Percentiles rank a stretch among this genome's conserved stretches.
Conservation (phyloP, 2,329 filamentous ascomycete genomes). For the Thielaviopsis ethacetica region DNA sequence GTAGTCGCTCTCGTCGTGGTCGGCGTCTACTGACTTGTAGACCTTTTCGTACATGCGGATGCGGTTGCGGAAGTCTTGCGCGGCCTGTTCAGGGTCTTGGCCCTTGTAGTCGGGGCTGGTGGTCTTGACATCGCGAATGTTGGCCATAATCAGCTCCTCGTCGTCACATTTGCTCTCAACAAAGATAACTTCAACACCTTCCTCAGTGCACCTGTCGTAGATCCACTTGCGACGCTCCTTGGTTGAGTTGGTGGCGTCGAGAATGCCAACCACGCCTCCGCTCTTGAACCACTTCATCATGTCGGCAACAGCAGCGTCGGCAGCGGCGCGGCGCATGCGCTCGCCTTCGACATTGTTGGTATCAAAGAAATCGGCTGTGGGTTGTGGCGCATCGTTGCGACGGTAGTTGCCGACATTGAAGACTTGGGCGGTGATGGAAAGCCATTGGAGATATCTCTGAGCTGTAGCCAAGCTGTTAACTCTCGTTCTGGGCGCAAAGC, state of each 20-base stretch:
- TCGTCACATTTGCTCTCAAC: conserved; percentile 96
- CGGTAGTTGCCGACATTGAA: conserved; percentile 98
- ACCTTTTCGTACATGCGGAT: conserved; percentile 97
- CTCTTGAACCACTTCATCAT: conserved; percentile 86
- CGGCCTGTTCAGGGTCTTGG: conserved; percentile 83
- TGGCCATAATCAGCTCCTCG: conserved; percentile 92
- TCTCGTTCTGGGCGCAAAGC: background rate
- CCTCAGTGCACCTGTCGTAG: conserved; percentile 55
- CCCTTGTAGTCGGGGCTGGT: conserved; percentile 89
- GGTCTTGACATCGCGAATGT: conserved; percentile 94
- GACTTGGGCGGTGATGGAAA: conserved; percentile 80
- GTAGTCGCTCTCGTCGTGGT: conserved; percentile 61
- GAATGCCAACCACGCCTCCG: conserved; percentile 71
- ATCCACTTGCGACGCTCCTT: conserved; percentile 85
- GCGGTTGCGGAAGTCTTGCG: conserved; percentile 78
- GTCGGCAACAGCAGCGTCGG: conserved; percentile 79
- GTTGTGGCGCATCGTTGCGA: conserved; percentile 75
- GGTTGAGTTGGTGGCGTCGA: conserved; percentile 95
- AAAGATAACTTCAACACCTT: conserved; percentile 79
- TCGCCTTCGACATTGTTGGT: conserved; percentile 80
- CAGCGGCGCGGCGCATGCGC: conserved; percentile 69
- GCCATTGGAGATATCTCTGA: conserved; percentile 88
- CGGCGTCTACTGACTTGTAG: conserved; percentile 80
- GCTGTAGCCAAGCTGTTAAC: conserved; percentile 32
- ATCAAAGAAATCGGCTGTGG: conserved; percentile 90